phyloP scores from a whole-genome alignment of 2,329 filamentous ascomycete species.

The Aspergillus viridinutans region DNA sequence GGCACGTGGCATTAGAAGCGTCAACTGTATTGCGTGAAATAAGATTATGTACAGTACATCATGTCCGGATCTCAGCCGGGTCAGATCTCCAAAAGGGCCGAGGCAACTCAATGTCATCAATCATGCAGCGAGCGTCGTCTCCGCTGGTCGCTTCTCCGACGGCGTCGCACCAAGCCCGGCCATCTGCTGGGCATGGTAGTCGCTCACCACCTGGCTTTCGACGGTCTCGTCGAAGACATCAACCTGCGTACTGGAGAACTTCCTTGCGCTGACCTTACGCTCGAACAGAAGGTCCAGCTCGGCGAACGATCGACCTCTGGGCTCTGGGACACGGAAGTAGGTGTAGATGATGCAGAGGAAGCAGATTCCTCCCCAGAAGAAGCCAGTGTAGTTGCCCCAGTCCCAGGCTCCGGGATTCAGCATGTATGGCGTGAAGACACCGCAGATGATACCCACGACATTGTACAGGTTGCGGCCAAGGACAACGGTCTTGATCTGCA shows the following conservation, averaged over 20 bases:
- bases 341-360: conserved; percentile 77
- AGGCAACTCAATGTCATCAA: neutral
- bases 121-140: conserved; percentile 5
- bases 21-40: neutral
- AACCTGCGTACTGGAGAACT: conserved; percentile 60
- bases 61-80: neutral
- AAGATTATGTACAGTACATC: neutral
- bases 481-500: conserved; percentile 90
- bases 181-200: conserved; percentile 42
- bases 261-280: conserved; percentile 63
- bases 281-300: conserved; percentile 86
- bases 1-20: neutral
- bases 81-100: neutral
- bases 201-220: conserved; percentile 23
- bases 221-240: conserved; percentile 51
- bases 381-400: conserved; percentile 82
- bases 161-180: conserved; percentile 51
- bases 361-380: conserved; percentile 82
- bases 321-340: conserved; percentile 77
- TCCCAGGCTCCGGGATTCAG: conserved; percentile 82
- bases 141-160: conserved; percentile 45
- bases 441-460: conserved; percentile 74
- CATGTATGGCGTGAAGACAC: conserved; percentile 86
- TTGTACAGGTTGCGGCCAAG: conserved; percentile 79
- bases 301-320: conserved; percentile 73